Evolutionary conservation across 805 yeast genomes (phyloP), one percentile per base, ranked within the genome.

Genomic region (Saccharomycopsis amapae): DNA sequence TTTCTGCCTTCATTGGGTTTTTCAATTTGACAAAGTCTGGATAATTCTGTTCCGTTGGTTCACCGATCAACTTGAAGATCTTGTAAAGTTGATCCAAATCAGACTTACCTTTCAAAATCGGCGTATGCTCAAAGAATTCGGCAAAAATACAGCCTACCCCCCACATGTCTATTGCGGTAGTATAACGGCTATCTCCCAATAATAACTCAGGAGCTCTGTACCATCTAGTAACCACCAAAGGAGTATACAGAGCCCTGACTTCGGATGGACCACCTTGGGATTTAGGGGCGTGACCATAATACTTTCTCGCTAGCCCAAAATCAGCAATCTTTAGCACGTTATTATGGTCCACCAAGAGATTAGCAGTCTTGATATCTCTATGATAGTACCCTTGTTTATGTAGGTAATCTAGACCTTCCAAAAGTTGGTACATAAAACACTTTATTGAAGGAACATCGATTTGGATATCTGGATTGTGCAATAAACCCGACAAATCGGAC

Each of bases 101-200:
- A 1, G 93, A 75, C 38, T 73, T 69, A 0, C 98, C 99, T 38
- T 80, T 88, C 38, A 94, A 62, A 10, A 93, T 84, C 1, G 98
- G 98, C 54, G 74, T 78, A 50, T 76, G 75, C 33, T 78, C 79
- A 64, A 85, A 90, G 57, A 89, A 71, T 63, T 93, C 99, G 0
- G 87, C 98, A 60, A 93, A 81, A 0, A 93, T 93, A 65, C 98
- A 93, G 1, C 97, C 97, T 20, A 87, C 77, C 0, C 98, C 97
- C 99, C 99, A 93, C 65, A 94, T 74, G 63, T 93, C 99, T 10
- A 90, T 90, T 0, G 97, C 95, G 0, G 97, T 86, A 2, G 97
- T 89, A 60, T 90, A 90, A 48, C 73, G 68, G 55, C 82, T 72
- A 54, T 88, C 95, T 3, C 96, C 96, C 44, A 93, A 65, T n/a